Evolutionary conservation across 768 basidiomycete genomes (phyloP).

Genomic region (Agrocybe praecox): DNA sequence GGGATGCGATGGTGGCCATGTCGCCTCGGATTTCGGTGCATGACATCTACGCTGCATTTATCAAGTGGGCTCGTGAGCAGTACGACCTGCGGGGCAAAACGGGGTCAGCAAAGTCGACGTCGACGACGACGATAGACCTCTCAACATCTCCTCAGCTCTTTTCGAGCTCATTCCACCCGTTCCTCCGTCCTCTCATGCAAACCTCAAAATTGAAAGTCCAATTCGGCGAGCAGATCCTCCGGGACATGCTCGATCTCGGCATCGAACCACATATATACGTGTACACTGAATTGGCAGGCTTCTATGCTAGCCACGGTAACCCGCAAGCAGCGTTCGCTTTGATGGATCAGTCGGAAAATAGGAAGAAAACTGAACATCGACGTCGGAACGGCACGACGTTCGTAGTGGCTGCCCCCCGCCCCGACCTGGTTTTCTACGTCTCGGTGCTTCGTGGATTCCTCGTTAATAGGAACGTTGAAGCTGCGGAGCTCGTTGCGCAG

Average conservation of each 20-base stretch:
- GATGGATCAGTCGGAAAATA: constrained; percentile 41
- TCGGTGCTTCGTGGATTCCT: constrained; percentile 25
- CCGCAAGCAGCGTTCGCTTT: constrained; percentile 37
- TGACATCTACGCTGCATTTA: constrained; percentile 45
- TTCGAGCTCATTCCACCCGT: constrained; percentile 49
- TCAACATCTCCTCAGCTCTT: too few relatives aligned
- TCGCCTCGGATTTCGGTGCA: constrained; percentile 25
- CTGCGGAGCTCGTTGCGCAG: constrained; percentile 13
- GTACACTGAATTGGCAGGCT: constrained; percentile 50
- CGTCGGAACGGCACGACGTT: neutral
- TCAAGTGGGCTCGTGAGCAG: constrained; percentile 22
- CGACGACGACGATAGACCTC: too few relatives aligned
- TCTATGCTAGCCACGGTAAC: constrained; percentile 44
- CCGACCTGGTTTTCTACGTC: constrained; percentile 23
- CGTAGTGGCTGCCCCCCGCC: constrained; percentile 9
- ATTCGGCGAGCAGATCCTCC: constrained; percentile 40
- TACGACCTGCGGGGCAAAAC: neutral
- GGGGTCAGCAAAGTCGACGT: too few relatives aligned
- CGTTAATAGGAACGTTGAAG: constrained; percentile 12
- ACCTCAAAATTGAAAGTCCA: constrained; percentile 21
- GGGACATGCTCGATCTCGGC: constrained; percentile 53
- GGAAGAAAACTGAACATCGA: neutral
- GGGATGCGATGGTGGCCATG: constrained; percentile 37
- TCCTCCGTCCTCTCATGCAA: constrained; percentile 44
- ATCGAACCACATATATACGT: constrained; percentile 48